Percentiles rank a stretch among this genome's conserved stretches.
These are phyloP conservation scores for Pyrenophora teres DNA, from an alignment of 2,329 filamentous ascomycete genomes.

Conservation along the genomic window DNA sequence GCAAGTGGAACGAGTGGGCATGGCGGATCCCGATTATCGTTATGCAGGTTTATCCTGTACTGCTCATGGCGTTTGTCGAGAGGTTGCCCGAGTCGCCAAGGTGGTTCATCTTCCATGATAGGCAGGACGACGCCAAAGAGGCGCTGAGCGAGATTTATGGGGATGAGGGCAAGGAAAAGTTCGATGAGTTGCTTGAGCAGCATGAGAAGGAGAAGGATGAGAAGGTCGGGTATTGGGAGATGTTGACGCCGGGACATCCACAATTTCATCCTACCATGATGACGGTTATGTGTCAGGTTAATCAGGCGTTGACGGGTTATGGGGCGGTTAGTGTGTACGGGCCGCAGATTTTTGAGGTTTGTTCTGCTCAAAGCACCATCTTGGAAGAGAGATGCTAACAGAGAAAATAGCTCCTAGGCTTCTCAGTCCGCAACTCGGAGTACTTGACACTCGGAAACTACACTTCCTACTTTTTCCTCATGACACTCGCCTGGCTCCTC, in stretches of 20 bases:
- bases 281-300: constrained; percentile 66
- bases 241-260: constrained; percentile 59
- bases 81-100: constrained; percentile 62
- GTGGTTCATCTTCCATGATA: constrained; percentile 60
- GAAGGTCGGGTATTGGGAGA: constrained; percentile 59
- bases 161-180: constrained; percentile 54
- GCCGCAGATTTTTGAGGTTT: constrained; percentile 63
- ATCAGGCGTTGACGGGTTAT: constrained; percentile 64
- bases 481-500: constrained; percentile 65
- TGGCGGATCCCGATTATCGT: constrained; percentile 65
- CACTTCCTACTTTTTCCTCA: constrained; percentile 63
- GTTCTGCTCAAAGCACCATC: neutral
- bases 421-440: constrained; percentile 57
- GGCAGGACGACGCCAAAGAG: constrained; percentile 56
- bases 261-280: constrained; percentile 66
- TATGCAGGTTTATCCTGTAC: constrained; percentile 64
- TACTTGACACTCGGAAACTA: constrained; percentile 65
- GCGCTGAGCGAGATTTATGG: constrained; percentile 58
- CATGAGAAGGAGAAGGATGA: constrained; percentile 57
- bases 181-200: constrained; percentile 57
- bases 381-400: constrained; percentile 49
- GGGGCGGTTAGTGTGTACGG: constrained; percentile 67
- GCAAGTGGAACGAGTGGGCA: constrained; percentile 64
- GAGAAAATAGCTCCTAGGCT: constrained; percentile 62
- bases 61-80: constrained; percentile 59